A percentile compares a stretch with the other conserved stretches of the same genome.
phyloP scores from a whole-genome alignment of 164 flowering plant species.

The Umbilicus rupestris region DNA sequence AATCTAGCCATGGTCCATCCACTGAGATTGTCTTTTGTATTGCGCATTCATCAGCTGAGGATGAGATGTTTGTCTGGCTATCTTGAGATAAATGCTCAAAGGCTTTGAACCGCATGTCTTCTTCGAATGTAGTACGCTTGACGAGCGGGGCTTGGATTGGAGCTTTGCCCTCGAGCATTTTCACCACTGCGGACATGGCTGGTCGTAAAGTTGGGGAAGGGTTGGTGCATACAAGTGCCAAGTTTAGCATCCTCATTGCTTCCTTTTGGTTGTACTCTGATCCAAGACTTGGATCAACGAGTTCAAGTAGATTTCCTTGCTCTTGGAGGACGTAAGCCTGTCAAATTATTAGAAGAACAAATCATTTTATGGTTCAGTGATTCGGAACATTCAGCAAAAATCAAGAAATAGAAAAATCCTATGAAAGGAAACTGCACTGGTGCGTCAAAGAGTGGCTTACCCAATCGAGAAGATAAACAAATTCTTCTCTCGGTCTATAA shows the following conservation, averaged over 20 bases:
- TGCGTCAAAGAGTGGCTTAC: conserved; percentile 12
- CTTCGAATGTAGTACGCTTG: conserved; percentile 4
- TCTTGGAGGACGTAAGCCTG: conserved; percentile 28
- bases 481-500: conserved; percentile 25
- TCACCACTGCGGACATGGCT: conserved; percentile 22
- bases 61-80: conserved; percentile 19
- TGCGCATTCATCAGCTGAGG: conserved; percentile 19
- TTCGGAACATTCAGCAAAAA: no score
- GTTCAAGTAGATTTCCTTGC: conserved; percentile 25
- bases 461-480: conserved; percentile 36
- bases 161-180: conserved; percentile 25
- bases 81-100: conserved; percentile 28
- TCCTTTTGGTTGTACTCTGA: conserved; percentile 17
- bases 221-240: conserved; percentile 24
- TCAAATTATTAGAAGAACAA: neutral
- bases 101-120: conserved; percentile 32
- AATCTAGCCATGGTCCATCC: conserved; percentile 40
- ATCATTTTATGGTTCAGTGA: no score
- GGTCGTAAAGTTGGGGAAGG: conserved; percentile 24
- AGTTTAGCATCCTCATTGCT: conserved; percentile 17
- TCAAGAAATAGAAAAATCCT: no score
- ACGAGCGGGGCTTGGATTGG: conserved; percentile 13
- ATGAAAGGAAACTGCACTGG: neutral
- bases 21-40: conserved; percentile 19
- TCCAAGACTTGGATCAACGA: conserved; percentile 24